Percentiles rank a stretch among this genome's conserved stretches.
These are phyloP conservation scores for Arthrobotrys entomopaga DNA, from an alignment of 2,329 filamentous ascomycete genomes.

Conservation along the genomic window DNA sequence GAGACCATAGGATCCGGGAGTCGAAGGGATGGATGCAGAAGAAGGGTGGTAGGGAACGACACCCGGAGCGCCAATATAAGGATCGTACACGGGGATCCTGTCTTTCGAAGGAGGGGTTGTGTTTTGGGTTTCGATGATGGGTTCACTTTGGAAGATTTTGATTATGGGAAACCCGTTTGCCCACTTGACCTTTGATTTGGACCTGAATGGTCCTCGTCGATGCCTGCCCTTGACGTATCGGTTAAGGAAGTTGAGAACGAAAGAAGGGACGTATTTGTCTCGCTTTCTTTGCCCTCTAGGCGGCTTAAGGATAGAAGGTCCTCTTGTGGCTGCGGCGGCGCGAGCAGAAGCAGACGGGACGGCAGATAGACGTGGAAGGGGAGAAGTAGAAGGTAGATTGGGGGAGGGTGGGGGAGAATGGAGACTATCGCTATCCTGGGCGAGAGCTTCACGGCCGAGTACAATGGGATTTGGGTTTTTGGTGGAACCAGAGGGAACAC, in stretches of 20 bases:
- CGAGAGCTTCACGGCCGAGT: constrained; percentile 18
- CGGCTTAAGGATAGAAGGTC: constrained; percentile 38
- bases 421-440: neutral
- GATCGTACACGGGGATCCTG: constrained; percentile 1
- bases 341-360: constrained; percentile 24
- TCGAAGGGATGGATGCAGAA: constrained; percentile 8
- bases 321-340: constrained; percentile 10
- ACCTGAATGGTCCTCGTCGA: neutral
- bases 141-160: constrained; percentile 1
- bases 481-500: neutral
- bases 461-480: constrained; percentile 17
- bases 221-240: constrained; percentile 13
- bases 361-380: neutral
- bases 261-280: constrained; percentile 13
- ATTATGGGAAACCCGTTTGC: neutral
- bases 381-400: neutral
- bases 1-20: neutral
- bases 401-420: neutral
- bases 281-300: constrained; percentile 19
- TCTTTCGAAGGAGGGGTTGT: neutral
- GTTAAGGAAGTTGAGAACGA: neutral
- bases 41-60: constrained; percentile 8
- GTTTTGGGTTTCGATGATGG: constrained; percentile 1
- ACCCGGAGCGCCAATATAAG: constrained; percentile 14
- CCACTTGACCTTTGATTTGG: constrained; percentile 26